These are phyloP conservation scores for Hypoxylon intermedium DNA, from an alignment of 495 filamentous ascomycete species.

Conservation along the genomic window DNA sequence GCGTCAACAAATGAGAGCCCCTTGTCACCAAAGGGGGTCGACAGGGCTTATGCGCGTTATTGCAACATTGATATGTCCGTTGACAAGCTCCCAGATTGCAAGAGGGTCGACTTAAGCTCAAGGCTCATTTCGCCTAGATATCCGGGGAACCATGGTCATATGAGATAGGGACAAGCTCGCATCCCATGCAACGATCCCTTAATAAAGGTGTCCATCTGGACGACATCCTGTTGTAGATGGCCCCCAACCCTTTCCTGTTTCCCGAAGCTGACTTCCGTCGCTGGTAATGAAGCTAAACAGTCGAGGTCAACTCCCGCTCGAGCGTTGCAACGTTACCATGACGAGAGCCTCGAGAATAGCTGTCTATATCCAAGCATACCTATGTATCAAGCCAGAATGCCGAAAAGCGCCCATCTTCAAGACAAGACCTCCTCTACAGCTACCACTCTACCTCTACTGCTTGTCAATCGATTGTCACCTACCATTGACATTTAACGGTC, in stretches of 20 bases:
- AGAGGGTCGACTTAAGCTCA: conserved; percentile 20
- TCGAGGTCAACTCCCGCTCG: conserved; percentile 11
- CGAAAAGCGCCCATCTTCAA: no score
- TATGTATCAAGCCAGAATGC: conserved; percentile 5
- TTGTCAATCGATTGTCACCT: no score
- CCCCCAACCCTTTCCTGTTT: conserved; percentile 22
- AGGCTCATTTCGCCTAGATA: conserved; percentile 16
- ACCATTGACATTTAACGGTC: no score
- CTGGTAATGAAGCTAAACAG: conserved; percentile 12
- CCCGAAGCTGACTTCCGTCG: conserved; percentile 6
- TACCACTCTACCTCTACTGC: no score
- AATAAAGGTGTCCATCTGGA: conserved; percentile 19
- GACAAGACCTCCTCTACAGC: no score
- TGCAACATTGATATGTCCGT: conserved; percentile 33
- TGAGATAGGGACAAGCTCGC: conserved; percentile 22
- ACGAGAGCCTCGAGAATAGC: conserved; percentile 6
- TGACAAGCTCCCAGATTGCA: conserved; percentile 29
- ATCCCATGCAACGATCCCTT: conserved; percentile 38
- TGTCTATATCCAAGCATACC: neutral
- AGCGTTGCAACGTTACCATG: conserved; percentile 34
- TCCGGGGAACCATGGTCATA: conserved; percentile 26
- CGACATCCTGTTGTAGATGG: conserved; percentile 17
- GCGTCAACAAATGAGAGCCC: conserved; percentile 21
- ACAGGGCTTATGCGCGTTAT: conserved; percentile 34
- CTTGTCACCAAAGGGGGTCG: conserved; percentile 19